These are phyloP conservation scores for Galerina marginata DNA, from an alignment of 768 basidiomycete species.

Conservation along the genomic window DNA sequence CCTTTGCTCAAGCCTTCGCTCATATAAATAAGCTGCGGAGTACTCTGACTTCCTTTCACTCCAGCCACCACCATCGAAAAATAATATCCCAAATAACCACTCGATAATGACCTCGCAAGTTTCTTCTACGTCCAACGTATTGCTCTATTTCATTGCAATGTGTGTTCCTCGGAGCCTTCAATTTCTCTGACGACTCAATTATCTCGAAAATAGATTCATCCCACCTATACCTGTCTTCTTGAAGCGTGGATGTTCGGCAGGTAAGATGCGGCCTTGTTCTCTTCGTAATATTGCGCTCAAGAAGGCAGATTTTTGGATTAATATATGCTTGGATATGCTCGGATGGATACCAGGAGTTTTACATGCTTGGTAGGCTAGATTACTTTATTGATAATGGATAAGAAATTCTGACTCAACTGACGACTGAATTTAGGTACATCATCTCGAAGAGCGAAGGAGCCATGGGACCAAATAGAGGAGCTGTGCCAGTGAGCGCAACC, in stretches of 20 bases:
- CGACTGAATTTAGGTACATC: conserved; percentile 23
- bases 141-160: conserved; percentile 34
- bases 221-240: conserved; percentile 32
- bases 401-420: background rate
- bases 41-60: too few species aligned
- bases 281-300: background rate
- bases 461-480: conserved; percentile 16
- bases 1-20: too few species aligned
- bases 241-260: conserved; percentile 29
- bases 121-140: conserved; percentile 27
- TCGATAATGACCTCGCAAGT: background rate
- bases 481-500: too few species aligned
- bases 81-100: too few species aligned
- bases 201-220: conserved; percentile 17
- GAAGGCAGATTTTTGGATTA: conserved; percentile 31
- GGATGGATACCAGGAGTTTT: conserved; percentile 60
- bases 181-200: background rate
- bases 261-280: conserved; percentile 1
- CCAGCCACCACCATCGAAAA: too few species aligned
- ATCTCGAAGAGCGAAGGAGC: conserved; percentile 31
- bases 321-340: conserved; percentile 37
- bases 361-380: conserved; percentile 49
- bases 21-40: too few species aligned
- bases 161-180: conserved; percentile 10
- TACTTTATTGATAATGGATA: background rate